Percentiles rank a stretch among this genome's conserved stretches.
Evolutionary conservation across 2,329 filamentous ascomycete species (phyloP).

Genomic region (Cadophora malorum): DNA sequence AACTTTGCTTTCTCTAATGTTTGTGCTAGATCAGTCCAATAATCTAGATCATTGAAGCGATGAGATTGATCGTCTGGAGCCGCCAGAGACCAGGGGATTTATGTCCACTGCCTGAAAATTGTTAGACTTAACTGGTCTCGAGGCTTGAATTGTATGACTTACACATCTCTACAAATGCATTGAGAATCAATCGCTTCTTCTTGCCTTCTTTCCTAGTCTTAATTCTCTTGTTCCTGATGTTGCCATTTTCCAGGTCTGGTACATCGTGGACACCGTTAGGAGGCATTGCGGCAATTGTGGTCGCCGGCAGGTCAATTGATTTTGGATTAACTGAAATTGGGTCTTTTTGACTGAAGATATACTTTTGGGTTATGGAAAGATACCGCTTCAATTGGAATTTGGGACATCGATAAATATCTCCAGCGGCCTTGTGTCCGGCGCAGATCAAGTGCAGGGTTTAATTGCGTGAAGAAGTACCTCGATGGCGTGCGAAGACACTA

Average conservation of each 20-base stretch:
- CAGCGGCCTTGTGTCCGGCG: not conserved
- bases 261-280: constrained; percentile 1
- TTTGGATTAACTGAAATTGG: too few species aligned
- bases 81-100: constrained; percentile 61
- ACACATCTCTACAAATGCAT: constrained; percentile 27
- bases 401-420: not conserved
- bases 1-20: constrained; percentile 65
- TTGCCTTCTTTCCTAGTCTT: not conserved
- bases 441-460: not conserved
- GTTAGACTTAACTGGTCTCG: constrained; percentile 54
- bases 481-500: constrained; percentile 20
- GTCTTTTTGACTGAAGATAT: not conserved
- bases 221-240: not conserved
- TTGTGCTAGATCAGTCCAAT: constrained; percentile 66
- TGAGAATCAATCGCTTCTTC: constrained; percentile 23
- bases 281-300: not conserved
- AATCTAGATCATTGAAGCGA: constrained; percentile 64
- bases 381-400: not conserved
- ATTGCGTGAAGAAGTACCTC: constrained; percentile 15
- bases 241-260: not conserved
- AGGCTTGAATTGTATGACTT: not conserved
- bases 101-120: constrained; percentile 57
- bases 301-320: too few species aligned
- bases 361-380: not conserved
- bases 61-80: constrained; percentile 66